Base-by-base conservation (phyloP, 2,329 filamentous ascomycete species). In the Diaporthe velutina region DNA sequence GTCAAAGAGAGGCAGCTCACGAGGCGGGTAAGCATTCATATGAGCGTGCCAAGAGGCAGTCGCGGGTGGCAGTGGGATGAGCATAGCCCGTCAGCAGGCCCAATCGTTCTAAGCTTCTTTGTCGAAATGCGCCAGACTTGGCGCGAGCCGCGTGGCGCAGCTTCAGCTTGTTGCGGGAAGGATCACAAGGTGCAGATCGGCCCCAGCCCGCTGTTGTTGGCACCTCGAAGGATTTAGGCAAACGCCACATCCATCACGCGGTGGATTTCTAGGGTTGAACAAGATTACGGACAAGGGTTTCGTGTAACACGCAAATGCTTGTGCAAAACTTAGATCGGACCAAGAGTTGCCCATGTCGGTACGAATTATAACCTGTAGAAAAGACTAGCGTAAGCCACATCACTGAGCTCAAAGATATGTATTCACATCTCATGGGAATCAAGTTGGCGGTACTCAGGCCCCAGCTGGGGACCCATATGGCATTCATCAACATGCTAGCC, bases 51-150 rank as follows among this genome's bases (percentile, higher is more conserved):
- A 10, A 7, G 10, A 25, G 60, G 60, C 60, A 66, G 60, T 48
- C 60, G 60, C 60, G 42, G 33, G 60, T 66, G 61, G 61, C 61
- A 66, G 61, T 66, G 64, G 9, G 9, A 25, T 1, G 13, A 28
- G 64, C 64, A 67, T 38, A 67, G 64, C 64, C 64, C 64, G 64
- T 68, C 64, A 68, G 64, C 64, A 68, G n/a, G 17, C 48, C 22
- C 30, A 25, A 22, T 38, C 13, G 30, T 22, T 35, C 45, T 42
- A 61, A 28, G 35, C 15, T 42, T 66, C 42, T 67, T 35, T 67
- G 61, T 38, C n/a, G 13, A 28, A 22, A 22, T 22, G 17, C 19
- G 33, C 8, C 9, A 30, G 30, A 25, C 64, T 45, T 68, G 64
- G 64, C 64, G 64, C 40, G 64, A 68, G 64, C 33, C 42, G 45